Evolutionary conservation across 192 early-diverging fungal genomes (phyloP).

Genomic region (Rhizoclosmatium sp.): DNA sequence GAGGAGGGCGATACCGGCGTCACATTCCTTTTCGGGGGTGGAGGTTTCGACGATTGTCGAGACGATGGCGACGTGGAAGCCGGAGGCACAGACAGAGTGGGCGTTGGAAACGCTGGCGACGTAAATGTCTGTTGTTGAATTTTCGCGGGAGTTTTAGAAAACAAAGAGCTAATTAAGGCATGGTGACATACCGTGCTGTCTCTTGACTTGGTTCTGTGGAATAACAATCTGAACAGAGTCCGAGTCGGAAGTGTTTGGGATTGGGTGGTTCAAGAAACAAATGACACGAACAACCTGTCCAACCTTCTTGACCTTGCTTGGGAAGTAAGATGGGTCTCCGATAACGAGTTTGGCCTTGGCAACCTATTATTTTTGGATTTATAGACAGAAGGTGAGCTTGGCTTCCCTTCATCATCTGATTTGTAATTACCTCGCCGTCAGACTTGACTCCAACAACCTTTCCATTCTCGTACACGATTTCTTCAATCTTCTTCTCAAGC

Average conservation of each 20-base stretch:
- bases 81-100: constrained; percentile 92
- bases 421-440: constrained; percentile 73
- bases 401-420: too few species aligned
- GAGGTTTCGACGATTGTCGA: constrained; percentile 94
- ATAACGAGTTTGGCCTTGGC: constrained; percentile 90
- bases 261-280: constrained; percentile 90
- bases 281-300: constrained; percentile 95
- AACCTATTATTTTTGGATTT: constrained; percentile 39
- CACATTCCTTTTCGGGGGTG: constrained; percentile 90
- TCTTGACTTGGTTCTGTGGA: constrained; percentile 95
- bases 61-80: constrained; percentile 93
- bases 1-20: constrained; percentile 86
- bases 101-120: constrained; percentile 86
- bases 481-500: constrained; percentile 91
- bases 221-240: constrained; percentile 97
- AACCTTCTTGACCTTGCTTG: constrained; percentile 78
- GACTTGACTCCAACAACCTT: constrained; percentile 89
- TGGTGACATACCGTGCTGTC: constrained; percentile 72
- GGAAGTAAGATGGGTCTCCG: constrained; percentile 95
- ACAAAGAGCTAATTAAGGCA: not conserved
- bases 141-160: not conserved
- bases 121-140: constrained; percentile 81
- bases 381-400: not conserved
- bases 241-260: constrained; percentile 84
- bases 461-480: constrained; percentile 86